Base-by-base conservation (phyloP, 2,329 filamentous ascomycete genomes). In the Xylaria sp. region DNA sequence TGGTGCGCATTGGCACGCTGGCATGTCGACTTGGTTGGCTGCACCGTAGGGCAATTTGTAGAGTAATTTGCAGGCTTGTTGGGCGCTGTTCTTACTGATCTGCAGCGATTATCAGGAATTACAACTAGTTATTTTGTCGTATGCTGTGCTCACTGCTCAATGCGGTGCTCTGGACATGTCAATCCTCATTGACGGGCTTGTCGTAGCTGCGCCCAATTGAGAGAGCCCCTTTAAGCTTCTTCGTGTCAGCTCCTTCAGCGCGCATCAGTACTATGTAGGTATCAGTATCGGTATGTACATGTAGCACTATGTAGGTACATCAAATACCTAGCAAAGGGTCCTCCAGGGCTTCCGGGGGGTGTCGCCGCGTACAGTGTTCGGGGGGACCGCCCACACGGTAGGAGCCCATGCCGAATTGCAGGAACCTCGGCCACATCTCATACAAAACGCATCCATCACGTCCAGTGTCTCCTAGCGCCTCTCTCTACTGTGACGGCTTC, bases 1-100 rank as follows among this genome's bases (percentile, higher is more conserved):
- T 57, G 54, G 57, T 50, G 48, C 52, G 57, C 57, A 57, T 60
- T 60, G 53, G 54, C 41, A 60, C 50, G 34, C 43, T 19, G 11
- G 50, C 42, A 44, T 39, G 48, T 57, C 48, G 44, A 52, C 42
- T 55, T 52, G 20, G 55, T 48, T 60, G 57, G 57, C 49, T 46
- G 37, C 45, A 48, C 49, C 38, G 41, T 45, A 49, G 40, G 37
- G 52, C 53, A 42, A n/a, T n/a, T n/a, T n/a, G n/a, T n/a, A n/a
- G n/a, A n/a, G n/a, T n/a, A n/a, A n/a, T n/a, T n/a, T n/a, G n/a
- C n/a, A n/a, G n/a, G n/a, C n/a, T n/a, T n/a, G n/a, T n/a, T n/a
- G n/a, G n/a, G 16, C 29, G 29, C 29, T 34, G 16, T 34, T 34
- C 29, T 34, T 34, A 7, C 11, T 11, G 29, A 34, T 34, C 29